Percentiles rank a stretch among this genome's conserved stretches.
Evolutionary conservation across 2,329 filamentous ascomycete genomes (phyloP).

Genomic region (Metarhizium brunneum): DNA sequence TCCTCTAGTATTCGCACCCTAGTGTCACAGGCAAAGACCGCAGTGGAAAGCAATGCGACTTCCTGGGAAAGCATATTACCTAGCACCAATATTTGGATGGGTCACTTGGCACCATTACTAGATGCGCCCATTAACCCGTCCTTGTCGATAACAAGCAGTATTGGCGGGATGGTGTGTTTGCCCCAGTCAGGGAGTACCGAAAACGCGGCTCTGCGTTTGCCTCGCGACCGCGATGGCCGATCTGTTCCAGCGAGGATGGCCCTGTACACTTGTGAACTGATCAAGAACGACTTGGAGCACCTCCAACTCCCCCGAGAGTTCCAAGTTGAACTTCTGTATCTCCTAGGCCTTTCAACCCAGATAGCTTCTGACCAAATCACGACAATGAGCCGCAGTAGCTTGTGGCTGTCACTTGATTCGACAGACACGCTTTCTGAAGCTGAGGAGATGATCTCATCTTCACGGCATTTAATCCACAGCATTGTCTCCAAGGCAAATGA

Average conservation of each 20-base stretch:
- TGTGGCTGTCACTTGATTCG: conserved; percentile 36
- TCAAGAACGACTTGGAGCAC: conserved; percentile 33
- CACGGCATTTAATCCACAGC: conserved; percentile 26
- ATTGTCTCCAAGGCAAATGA: conserved; percentile 22
- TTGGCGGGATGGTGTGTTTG: conserved; percentile 63
- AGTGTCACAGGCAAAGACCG: conserved; percentile 33
- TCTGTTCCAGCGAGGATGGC: conserved; percentile 69
- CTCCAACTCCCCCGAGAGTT: conserved; percentile 29
- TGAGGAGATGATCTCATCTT: conserved; percentile 32
- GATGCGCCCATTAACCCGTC: conserved; percentile 46
- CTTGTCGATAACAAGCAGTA: conserved; percentile 62
- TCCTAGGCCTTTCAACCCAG: conserved; percentile 40
- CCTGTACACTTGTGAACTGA: conserved; percentile 54
- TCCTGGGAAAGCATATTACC: conserved; percentile 49
- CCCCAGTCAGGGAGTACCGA: conserved; percentile 9
- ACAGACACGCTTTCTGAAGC: conserved; percentile 27
- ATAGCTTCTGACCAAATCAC: conserved; percentile 46
- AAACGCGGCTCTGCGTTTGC: conserved; percentile 13
- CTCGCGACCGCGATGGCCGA: conserved; percentile 58
- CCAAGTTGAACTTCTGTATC: conserved; percentile 41
- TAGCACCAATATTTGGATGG: conserved; percentile 53
- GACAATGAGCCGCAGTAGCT: conserved; percentile 28
- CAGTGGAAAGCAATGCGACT: conserved; percentile 16
- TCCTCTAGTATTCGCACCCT: conserved; percentile 40
- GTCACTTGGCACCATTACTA: conserved; percentile 48